These are phyloP conservation scores for Hippophae rhamnoides DNA, from an alignment of 306 rosid species.

Conservation along the genomic window DNA sequence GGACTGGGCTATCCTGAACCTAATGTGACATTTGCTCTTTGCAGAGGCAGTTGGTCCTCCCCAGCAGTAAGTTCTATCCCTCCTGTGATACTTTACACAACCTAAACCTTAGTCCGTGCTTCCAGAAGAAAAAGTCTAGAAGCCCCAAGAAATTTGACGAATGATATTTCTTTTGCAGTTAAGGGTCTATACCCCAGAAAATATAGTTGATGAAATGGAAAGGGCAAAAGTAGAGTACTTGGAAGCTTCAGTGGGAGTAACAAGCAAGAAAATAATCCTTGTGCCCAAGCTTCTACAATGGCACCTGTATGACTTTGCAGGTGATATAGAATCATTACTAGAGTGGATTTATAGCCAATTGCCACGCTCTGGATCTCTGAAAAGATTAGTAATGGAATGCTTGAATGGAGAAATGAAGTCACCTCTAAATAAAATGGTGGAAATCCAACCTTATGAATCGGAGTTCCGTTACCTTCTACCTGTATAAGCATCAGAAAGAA, in stretches of 20 bases:
- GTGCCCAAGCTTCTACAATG: slow-evolving; percentile 83
- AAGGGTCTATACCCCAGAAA: slow-evolving; percentile 67
- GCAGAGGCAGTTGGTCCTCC: slow-evolving; percentile 87
- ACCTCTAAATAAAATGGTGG: slow-evolving; percentile 47
- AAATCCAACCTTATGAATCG: slow-evolving; percentile 62
- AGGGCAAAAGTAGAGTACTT: slow-evolving; percentile 79
- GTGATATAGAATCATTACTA: slow-evolving; percentile 65
- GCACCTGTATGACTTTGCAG: slow-evolving; percentile 83
- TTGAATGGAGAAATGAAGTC: slow-evolving; percentile 47
- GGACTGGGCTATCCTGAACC: slow-evolving; percentile 92
- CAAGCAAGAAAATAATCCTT: slow-evolving; percentile 61
- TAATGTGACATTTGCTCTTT: slow-evolving; percentile 73
- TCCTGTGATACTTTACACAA: background rate
- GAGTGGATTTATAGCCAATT: slow-evolving; percentile 94
- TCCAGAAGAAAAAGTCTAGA: background rate
- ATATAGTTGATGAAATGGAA: slow-evolving; percentile 65
- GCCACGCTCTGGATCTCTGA: slow-evolving; percentile 60
- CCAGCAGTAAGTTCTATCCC: slow-evolving; percentile 59
- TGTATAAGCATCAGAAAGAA: slow-evolving; percentile 1
- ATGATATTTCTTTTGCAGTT: slow-evolving; percentile 32
- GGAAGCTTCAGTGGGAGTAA: slow-evolving; percentile 78
- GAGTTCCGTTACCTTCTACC: slow-evolving; percentile 72
- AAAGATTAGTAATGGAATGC: slow-evolving; percentile 57
- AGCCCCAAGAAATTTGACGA: slow-evolving; percentile 3
- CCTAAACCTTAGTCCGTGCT: background rate